A percentile compares a stretch with the other conserved stretches of the same genome.
Evolutionary conservation across 768 basidiomycete genomes (phyloP).

Genomic region (Leucocoprinus birnbaumii): DNA sequence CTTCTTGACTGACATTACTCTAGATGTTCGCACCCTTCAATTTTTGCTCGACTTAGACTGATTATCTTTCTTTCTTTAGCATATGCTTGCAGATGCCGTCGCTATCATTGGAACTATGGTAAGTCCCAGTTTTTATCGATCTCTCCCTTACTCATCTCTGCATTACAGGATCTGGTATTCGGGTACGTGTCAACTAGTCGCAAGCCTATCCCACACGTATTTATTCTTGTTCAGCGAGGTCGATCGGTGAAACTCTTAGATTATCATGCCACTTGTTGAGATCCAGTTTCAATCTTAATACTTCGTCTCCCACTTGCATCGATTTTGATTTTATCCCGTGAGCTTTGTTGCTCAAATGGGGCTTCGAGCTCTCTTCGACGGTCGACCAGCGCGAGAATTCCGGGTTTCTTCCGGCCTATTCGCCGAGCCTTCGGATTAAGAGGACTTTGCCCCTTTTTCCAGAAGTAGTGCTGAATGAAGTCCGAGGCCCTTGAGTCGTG

Average conservation of each 20-base stretch:
- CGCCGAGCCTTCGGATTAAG: no score
- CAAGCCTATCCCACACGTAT: background rate
- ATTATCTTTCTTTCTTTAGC: constrained; percentile 38
- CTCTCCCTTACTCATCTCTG: background rate
- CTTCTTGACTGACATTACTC: constrained; percentile 13
- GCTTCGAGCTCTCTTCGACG: no score
- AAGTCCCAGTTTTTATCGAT: constrained; percentile 25
- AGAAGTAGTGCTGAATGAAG: no score
- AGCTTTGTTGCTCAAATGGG: background rate
- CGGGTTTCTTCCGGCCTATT: background rate
- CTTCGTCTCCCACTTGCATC: background rate
- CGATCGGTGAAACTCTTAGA: constrained; percentile 25
- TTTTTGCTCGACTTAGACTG: constrained; percentile 16
- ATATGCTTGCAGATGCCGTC: constrained; percentile 92
- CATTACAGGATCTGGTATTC: constrained; percentile 79
- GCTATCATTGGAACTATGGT: constrained; percentile 98
- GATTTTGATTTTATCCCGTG: background rate
- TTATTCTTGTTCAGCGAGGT: constrained; percentile 30
- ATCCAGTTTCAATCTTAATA: constrained; percentile 1
- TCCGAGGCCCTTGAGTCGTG: no score
- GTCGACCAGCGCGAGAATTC: background rate
- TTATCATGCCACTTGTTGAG: background rate
- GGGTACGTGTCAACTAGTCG: constrained; percentile 55
- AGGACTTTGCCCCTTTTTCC: no score
- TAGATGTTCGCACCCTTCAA: constrained; percentile 38